Conservation (phyloP, 2,329 filamentous ascomycete species). For the Rachicladosporium sp. region DNA sequence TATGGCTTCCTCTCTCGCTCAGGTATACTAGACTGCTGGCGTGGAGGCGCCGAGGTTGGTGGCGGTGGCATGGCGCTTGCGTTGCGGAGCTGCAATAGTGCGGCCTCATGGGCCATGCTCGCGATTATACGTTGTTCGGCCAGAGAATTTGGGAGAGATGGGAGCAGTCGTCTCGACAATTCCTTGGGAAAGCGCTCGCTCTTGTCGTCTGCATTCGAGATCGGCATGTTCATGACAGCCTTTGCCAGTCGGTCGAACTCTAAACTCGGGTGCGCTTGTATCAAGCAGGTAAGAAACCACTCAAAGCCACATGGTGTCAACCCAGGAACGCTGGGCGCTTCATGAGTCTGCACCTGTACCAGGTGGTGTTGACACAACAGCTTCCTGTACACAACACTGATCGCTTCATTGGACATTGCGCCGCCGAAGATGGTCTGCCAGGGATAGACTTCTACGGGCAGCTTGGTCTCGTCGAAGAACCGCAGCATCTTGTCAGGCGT, state of each 20-base stretch:
- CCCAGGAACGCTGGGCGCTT: slow-evolving; percentile 31
- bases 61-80: slow-evolving; percentile 22
- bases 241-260: slow-evolving; percentile 60
- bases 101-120: slow-evolving; percentile 24
- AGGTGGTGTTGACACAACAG: slow-evolving; percentile 37
- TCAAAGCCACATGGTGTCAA: slow-evolving; percentile 37
- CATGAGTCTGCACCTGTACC: slow-evolving; percentile 30
- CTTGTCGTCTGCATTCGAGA: slow-evolving; percentile 51
- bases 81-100: slow-evolving; percentile 34
- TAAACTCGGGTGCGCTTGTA: slow-evolving; percentile 62
- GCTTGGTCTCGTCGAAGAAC: slow-evolving; percentile 57
- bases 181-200: slow-evolving; percentile 69
- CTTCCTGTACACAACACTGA: slow-evolving; percentile 35
- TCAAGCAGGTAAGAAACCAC: slow-evolving; percentile 57
- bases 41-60: slow-evolving; percentile 7
- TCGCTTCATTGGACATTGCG: slow-evolving; percentile 26
- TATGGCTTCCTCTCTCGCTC: slow-evolving; percentile 33
- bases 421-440: slow-evolving; percentile 42
- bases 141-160: slow-evolving; percentile 43
- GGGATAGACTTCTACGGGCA: slow-evolving; percentile 54
- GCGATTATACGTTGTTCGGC: slow-evolving; percentile 49
- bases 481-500: slow-evolving; percentile 61
- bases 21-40: slow-evolving; percentile 14
- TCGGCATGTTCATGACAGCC: slow-evolving; percentile 58
- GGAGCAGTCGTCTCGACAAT: slow-evolving; percentile 61